Evolutionary conservation across 345 rosid species (phyloP).

Genomic region (Lagerstroemia speciosa): DNA sequence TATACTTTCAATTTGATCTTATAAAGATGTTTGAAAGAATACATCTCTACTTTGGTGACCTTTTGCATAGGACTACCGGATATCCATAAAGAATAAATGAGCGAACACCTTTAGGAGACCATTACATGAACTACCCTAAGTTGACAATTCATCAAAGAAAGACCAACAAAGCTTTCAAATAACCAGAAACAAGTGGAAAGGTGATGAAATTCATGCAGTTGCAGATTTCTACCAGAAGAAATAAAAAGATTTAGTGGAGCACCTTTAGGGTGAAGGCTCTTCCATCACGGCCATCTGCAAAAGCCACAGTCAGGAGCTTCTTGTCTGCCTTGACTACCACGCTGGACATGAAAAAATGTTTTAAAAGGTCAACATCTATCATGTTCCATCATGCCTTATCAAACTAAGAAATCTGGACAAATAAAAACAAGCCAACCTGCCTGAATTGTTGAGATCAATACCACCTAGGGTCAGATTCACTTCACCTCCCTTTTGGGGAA

Average conservation of each 20-base stretch:
- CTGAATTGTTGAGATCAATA: slow-evolving; percentile 99
- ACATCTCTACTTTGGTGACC: neutral
- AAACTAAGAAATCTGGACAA: neutral
- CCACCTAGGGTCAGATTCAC: slow-evolving; percentile 72
- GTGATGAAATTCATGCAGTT: neutral
- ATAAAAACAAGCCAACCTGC: slow-evolving; percentile 85
- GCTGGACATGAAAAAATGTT: slow-evolving; percentile 28
- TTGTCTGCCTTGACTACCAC: slow-evolving; percentile 95
- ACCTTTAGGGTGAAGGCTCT: slow-evolving; percentile 97
- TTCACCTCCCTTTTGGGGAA: slow-evolving; percentile 58
- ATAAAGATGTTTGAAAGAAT: neutral
- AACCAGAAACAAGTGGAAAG: neutral
- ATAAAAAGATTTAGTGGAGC: slow-evolving; percentile 6
- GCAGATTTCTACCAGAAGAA: neutral
- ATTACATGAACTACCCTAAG: neutral
- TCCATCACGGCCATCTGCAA: slow-evolving; percentile 95
- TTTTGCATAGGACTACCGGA: neutral
- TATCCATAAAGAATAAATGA: neutral
- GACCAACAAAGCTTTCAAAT: neutral
- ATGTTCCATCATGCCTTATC: neutral
- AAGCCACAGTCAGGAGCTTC: slow-evolving; percentile 86
- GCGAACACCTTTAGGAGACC: neutral
- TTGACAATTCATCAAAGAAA: neutral
- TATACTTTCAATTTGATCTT: neutral
- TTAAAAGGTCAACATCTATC: neutral